Conservation (phyloP, 2,329 filamentous ascomycete genomes). For the Cercospora zeina region DNA sequence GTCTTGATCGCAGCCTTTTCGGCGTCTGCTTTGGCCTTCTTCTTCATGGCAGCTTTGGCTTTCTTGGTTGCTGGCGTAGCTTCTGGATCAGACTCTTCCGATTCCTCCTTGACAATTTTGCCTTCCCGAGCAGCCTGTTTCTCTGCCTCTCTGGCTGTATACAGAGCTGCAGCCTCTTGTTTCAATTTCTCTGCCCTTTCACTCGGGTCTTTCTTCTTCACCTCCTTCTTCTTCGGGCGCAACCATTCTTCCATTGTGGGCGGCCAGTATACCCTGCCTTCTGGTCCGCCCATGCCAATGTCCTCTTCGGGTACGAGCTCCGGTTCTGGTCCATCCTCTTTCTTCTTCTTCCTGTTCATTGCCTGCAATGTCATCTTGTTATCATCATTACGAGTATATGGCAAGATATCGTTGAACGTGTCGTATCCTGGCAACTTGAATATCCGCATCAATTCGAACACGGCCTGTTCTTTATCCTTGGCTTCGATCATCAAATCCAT, state of each 20-base stretch:
- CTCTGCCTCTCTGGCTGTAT: conserved; percentile 33
- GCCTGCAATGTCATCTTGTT: conserved; percentile 53
- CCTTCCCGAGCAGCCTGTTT: conserved; percentile 33
- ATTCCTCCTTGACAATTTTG: conserved; percentile 29
- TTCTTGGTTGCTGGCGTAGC: conserved; percentile 46
- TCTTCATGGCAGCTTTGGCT: conserved; percentile 41
- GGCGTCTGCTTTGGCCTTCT: conserved; percentile 30
- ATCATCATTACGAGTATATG: conserved; percentile 74
- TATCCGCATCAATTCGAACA: conserved; percentile 88
- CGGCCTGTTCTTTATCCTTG: conserved; percentile 96
- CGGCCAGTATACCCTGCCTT: conserved; percentile 86
- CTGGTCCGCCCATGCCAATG: conserved; percentile 80
- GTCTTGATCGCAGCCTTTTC: conserved; percentile 27
- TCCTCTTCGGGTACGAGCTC: conserved; percentile 63
- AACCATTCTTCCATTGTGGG: conserved; percentile 88
- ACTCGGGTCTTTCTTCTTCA: conserved; percentile 55
- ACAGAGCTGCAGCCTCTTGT: conserved; percentile 34
- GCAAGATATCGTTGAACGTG: conserved; percentile 72
- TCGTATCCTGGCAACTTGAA: conserved; percentile 82
- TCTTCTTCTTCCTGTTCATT: conserved; percentile 46
- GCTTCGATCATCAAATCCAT: conserved; percentile 99
- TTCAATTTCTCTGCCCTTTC: conserved; percentile 41
- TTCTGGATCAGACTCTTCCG: conserved; percentile 39
- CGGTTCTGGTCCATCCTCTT: conserved; percentile 39
- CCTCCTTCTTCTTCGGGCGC: conserved; percentile 71